A percentile compares a stretch with the other conserved stretches of the same genome.
phyloP scores from a whole-genome alignment of 306 rosid species.

The Gynostemma pentaphyllum region DNA sequence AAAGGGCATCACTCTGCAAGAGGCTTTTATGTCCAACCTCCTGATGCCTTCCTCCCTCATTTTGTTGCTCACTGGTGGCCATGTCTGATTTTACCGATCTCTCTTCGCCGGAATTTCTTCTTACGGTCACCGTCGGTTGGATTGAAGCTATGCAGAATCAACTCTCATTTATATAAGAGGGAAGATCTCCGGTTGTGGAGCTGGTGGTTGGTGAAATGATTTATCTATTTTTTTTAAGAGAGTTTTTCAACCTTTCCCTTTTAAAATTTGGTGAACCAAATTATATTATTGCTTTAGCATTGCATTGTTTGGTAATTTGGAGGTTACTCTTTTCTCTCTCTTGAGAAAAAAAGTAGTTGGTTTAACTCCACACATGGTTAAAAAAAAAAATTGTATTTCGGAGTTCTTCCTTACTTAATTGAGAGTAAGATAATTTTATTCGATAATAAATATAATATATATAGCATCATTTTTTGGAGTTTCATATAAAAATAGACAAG shows the following conservation, averaged over 20 bases:
- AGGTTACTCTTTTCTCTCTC: background rate
- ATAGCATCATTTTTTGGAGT: too few relatives aligned
- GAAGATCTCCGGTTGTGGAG: too few relatives aligned
- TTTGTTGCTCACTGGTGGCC: constrained; percentile 8
- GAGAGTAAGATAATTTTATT: too few relatives aligned
- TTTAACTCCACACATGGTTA: background rate
- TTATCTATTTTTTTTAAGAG: too few relatives aligned
- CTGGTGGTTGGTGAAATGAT: background rate
- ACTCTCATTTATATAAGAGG: background rate
- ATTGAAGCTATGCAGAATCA: background rate
- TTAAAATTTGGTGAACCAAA: background rate
- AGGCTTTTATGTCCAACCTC: constrained; percentile 96
- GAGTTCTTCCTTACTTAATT: too few relatives aligned
- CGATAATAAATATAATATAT: too few relatives aligned
- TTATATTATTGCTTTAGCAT: background rate
- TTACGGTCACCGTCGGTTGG: background rate
- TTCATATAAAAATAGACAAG: too few relatives aligned
- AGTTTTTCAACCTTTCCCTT: background rate
- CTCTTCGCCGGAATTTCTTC: background rate
- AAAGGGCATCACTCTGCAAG: constrained; percentile 77
- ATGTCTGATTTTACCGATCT: background rate
- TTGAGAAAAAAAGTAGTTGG: too few relatives aligned
- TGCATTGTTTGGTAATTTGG: background rate
- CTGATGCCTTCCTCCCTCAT: constrained; percentile 55
- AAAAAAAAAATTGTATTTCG: too few relatives aligned